Conservation (phyloP, 2,329 filamentous ascomycete species). For the Clonostachys chloroleuca region DNA sequence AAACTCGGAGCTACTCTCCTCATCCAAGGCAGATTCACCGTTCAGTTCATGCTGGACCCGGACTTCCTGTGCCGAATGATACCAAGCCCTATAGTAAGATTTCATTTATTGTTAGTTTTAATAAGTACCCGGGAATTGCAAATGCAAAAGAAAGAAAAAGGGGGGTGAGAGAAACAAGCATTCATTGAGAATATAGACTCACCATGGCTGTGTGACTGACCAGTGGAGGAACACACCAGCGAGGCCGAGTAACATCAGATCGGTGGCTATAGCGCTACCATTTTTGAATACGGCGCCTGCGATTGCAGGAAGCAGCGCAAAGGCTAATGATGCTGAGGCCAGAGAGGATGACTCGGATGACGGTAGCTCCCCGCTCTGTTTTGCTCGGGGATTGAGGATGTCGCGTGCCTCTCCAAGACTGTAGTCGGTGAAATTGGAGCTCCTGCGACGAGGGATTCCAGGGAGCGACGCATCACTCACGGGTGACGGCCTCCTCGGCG, state of each 20-base stretch:
- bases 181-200: conserved; percentile 17
- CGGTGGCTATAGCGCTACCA: conserved; percentile 78
- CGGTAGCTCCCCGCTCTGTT: conserved; percentile 24
- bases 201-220: conserved; percentile 90
- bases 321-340: conserved; percentile 75
- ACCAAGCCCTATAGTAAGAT: conserved; percentile 59
- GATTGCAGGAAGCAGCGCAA: conserved; percentile 82
- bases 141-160: too few relatives aligned
- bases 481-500: conserved; percentile 11
- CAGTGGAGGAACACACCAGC: conserved; percentile 87
- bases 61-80: conserved; percentile 63
- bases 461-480: conserved; percentile 13
- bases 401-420: conserved; percentile 68
- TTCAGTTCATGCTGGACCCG: conserved; percentile 44
- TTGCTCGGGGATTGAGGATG: conserved; percentile 51
- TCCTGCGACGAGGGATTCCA: conserved; percentile 50
- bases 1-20: conserved; percentile 37
- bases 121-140: neutral
- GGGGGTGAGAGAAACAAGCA: too few relatives aligned
- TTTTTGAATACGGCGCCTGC: conserved; percentile 81
- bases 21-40: conserved; percentile 33
- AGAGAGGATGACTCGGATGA: conserved; percentile 60
- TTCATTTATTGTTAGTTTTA: neutral
- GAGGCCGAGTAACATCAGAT: conserved; percentile 74
- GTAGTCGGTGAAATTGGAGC: conserved; percentile 75